Percentiles rank a stretch among this genome's conserved stretches.
Conservation (phyloP, 768 basidiomycete genomes). For the Heimioporus sp. region DNA sequence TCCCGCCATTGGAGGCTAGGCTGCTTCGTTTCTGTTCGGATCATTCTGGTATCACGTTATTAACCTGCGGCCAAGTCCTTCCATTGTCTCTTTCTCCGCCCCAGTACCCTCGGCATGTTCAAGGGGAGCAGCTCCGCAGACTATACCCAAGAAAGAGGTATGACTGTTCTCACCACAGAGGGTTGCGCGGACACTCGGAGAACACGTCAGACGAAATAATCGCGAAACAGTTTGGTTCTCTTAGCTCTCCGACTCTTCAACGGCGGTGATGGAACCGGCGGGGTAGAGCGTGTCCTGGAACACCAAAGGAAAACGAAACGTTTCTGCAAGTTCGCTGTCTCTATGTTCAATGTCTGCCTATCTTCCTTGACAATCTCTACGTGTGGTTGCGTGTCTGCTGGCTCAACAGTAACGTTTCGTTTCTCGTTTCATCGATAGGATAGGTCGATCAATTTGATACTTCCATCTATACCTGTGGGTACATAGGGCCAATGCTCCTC, state of each 20-base stretch:
- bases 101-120: slow-evolving; percentile 2
- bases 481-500: slow-evolving; percentile 45
- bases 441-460: slow-evolving; percentile 47
- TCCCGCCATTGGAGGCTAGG: too few species aligned
- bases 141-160: slow-evolving; percentile 21
- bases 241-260: slow-evolving; percentile 41
- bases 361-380: slow-evolving; percentile 27
- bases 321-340: slow-evolving; percentile 36
- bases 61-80: too few species aligned
- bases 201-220: slow-evolving; percentile 27
- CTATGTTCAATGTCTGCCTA: slow-evolving; percentile 1
- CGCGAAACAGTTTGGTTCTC: slow-evolving; percentile 26
- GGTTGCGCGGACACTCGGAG: slow-evolving; percentile 17
- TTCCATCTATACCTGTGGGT: slow-evolving; percentile 50
- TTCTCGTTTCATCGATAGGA: background rate
- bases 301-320: slow-evolving; percentile 43
- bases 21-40: too few species aligned
- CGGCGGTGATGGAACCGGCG: slow-evolving; percentile 51
- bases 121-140: background rate
- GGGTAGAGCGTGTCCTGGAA: slow-evolving; percentile 51
- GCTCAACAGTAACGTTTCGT: background rate
- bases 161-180: background rate
- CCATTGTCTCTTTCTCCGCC: too few species aligned
- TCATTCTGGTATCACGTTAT: too few species aligned
- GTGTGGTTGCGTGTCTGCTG: slow-evolving; percentile 42